Percentiles rank a stretch among this genome's conserved stretches.
Conservation (phyloP, 805 yeast genomes). For the Yarrowia hollandica region DNA sequence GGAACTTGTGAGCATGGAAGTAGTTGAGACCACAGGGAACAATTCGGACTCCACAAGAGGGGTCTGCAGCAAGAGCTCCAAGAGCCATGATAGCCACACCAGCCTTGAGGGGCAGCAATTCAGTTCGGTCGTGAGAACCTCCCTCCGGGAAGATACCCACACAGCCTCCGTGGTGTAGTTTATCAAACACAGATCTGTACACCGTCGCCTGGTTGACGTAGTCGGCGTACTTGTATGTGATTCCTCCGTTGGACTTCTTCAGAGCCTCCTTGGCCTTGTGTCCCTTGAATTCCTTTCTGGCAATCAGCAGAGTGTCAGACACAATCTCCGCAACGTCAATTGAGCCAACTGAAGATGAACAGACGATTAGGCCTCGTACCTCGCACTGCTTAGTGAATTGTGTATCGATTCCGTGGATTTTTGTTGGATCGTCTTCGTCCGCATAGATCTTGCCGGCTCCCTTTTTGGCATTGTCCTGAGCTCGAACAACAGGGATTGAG, state of each 20-base stretch:
- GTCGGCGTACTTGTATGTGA: slow-evolving; percentile 68
- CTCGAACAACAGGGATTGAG: slow-evolving; percentile 88
- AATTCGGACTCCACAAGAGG: slow-evolving; percentile 74
- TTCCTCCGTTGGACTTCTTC: slow-evolving; percentile 45
- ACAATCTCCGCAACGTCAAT: slow-evolving; percentile 66
- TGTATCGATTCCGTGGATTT: slow-evolving; percentile 66
- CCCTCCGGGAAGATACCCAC: slow-evolving; percentile 97
- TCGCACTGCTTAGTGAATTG: slow-evolving; percentile 63
- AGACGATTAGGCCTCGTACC: slow-evolving; percentile 66
- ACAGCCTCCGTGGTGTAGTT: slow-evolving; percentile 75
- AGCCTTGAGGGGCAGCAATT: slow-evolving; percentile 86
- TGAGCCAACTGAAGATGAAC: slow-evolving; percentile 77
- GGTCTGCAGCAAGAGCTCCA: slow-evolving; percentile 82
- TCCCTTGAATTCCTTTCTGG: slow-evolving; percentile 70
- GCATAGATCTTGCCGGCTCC: slow-evolving; percentile 68
- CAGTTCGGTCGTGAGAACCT: slow-evolving; percentile 95
- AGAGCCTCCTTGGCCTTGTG: slow-evolving; percentile 50
- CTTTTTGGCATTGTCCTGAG: slow-evolving; percentile 75
- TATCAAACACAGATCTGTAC: slow-evolving; percentile 80
- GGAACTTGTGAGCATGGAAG: slow-evolving; percentile 91
- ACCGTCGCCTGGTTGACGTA: slow-evolving; percentile 85
- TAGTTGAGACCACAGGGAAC: slow-evolving; percentile 98
- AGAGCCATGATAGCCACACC: slow-evolving; percentile 98
- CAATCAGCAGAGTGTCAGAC: slow-evolving; percentile 66
- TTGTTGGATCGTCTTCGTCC: slow-evolving; percentile 52